Evolutionary conservation across 192 early-diverging fungal genomes (phyloP).

Genomic region (Coemansia biformis): DNA sequence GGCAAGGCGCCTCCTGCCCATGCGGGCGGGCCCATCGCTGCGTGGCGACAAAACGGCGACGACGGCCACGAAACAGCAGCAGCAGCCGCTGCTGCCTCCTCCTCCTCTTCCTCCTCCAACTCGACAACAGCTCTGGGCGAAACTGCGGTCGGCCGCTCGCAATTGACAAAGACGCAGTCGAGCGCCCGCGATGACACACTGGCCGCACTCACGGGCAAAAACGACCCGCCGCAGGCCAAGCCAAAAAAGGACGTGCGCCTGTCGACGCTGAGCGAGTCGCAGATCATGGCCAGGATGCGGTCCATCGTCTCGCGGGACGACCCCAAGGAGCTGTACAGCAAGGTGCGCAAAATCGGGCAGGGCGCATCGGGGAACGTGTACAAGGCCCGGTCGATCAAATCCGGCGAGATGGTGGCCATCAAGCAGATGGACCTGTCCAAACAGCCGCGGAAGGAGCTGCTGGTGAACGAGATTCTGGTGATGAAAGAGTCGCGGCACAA

Average conservation of each 20-base stretch:
- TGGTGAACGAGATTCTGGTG: conserved; percentile 88
- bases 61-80: conserved; percentile 13
- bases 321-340: conserved; percentile 84
- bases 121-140: neutral
- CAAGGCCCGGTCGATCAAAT: conserved; percentile 71
- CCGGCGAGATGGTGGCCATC: conserved; percentile 78
- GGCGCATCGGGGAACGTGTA: conserved; percentile 98
- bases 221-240: conserved; percentile 44
- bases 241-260: conserved; percentile 72
- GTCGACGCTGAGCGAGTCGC: conserved; percentile 83
- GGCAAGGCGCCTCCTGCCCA: conserved; percentile 28
- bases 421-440: conserved; percentile 87
- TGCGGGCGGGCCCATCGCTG: conserved; percentile 7
- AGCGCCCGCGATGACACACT: conserved; percentile 53
- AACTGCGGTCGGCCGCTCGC: conserved; percentile 6
- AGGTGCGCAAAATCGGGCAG: conserved; percentile 95
- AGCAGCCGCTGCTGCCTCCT: neutral
- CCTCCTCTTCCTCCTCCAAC: conserved; percentile 11
- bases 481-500: conserved; percentile 91
- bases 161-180: conserved; percentile 50
- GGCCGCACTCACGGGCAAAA: conserved; percentile 51
- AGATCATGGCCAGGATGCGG: conserved; percentile 91
- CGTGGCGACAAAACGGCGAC: conserved; percentile 35
- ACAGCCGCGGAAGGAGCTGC: conserved; percentile 85
- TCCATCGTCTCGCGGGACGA: conserved; percentile 86